Percentiles rank a stretch among this genome's conserved stretches.
These are phyloP conservation scores for Calonectria henricotiae DNA, from an alignment of 2,329 filamentous ascomycete genomes.

Conservation along the genomic window DNA sequence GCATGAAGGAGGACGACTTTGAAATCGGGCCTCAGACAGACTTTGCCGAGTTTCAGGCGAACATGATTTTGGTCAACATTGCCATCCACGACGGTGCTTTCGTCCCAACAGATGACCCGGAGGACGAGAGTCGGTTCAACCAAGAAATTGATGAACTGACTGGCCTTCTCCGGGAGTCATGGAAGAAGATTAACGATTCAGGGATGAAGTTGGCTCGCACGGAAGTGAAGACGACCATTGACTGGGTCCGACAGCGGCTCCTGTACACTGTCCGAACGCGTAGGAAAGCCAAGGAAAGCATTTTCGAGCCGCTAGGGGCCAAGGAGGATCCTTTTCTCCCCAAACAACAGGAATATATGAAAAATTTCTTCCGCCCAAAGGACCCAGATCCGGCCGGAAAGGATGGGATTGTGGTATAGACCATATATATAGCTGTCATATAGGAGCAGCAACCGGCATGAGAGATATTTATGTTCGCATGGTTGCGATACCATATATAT, in stretches of 20 bases:
- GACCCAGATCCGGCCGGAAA: background rate
- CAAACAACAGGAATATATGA: slow-evolving; percentile 68
- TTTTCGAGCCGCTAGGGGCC: slow-evolving; percentile 62
- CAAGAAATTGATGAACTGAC: slow-evolving; percentile 78
- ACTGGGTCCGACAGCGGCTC: slow-evolving; percentile 83
- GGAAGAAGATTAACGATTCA: slow-evolving; percentile 79
- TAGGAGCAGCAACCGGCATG: background rate
- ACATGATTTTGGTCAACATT: slow-evolving; percentile 80
- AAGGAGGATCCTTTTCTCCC: slow-evolving; percentile 60
- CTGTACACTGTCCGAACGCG: slow-evolving; percentile 80
- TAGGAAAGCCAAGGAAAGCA: slow-evolving; percentile 68
- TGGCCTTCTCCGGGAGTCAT: slow-evolving; percentile 71
- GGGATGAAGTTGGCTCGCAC: slow-evolving; percentile 82
- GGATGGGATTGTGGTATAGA: background rate
- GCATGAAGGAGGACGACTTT: slow-evolving; percentile 68
- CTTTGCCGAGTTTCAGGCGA: slow-evolving; percentile 78
- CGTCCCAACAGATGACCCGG: slow-evolving; percentile 49
- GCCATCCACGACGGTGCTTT: slow-evolving; percentile 77
- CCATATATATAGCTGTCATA: background rate
- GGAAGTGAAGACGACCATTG: slow-evolving; percentile 83
- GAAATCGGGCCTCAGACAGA: slow-evolving; percentile 72
- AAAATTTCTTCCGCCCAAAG: slow-evolving; percentile 61
- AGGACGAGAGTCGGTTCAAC: slow-evolving; percentile 74
- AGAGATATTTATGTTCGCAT: background rate
- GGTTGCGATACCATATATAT: background rate